phyloP scores from a whole-genome alignment of 805 yeast genomes.

The Saturnispora hagleri region DNA sequence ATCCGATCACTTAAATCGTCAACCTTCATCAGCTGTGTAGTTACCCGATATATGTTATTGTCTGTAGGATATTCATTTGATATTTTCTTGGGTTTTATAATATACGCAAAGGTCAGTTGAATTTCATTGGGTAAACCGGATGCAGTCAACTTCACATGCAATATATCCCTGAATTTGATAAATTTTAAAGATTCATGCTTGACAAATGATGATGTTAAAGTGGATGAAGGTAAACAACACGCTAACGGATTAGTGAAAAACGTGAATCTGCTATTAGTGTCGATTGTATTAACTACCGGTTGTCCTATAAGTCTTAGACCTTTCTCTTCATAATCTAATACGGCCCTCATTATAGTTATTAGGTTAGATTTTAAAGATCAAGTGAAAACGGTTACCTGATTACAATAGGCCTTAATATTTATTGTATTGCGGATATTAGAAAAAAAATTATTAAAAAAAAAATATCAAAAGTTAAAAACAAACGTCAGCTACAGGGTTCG shows the following conservation, averaged over 20 bases:
- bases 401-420: not conserved
- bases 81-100: slow-evolving; percentile 1
- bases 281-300: slow-evolving; percentile 2
- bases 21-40: slow-evolving; percentile 11
- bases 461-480: not conserved
- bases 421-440: not conserved
- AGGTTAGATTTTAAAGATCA: not conserved
- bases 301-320: slow-evolving; percentile 9
- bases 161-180: slow-evolving; percentile 20
- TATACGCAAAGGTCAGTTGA: slow-evolving; percentile 17
- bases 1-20: not conserved
- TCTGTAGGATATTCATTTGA: slow-evolving; percentile 4
- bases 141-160: slow-evolving; percentile 20
- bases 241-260: slow-evolving; percentile 3
- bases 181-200: not conserved
- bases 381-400: not conserved
- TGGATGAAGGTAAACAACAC: slow-evolving; percentile 14
- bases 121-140: slow-evolving; percentile 14
- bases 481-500: slow-evolving; percentile 16
- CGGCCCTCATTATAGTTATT: slow-evolving; percentile 5
- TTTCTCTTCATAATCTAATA: not conserved
- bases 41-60: slow-evolving; percentile 6
- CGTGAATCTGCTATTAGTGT: not conserved
- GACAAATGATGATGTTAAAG: slow-evolving; percentile 10
- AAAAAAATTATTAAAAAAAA: not conserved